Evolutionary conservation across 352 stramenopile genomes (phyloP), one percentile per base, ranked within the genome.

Genomic region (Phytophthora cryptogea): DNA sequence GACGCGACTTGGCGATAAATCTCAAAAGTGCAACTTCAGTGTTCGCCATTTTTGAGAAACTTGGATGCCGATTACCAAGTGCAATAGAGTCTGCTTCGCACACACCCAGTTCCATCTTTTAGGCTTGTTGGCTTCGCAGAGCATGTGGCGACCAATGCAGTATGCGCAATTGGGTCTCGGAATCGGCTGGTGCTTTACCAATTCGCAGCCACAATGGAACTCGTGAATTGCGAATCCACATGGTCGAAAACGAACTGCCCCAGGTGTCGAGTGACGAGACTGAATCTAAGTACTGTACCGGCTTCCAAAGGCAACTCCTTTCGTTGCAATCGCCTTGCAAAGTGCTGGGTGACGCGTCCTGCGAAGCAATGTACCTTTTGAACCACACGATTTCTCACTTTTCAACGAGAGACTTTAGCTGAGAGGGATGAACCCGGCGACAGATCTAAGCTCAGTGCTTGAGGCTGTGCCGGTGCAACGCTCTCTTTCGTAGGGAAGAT

Each of bases 391-490:
- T 43, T 59, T 36, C 52, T 44, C 14, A 13, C 32, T 11, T 14
- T 39, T 37, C 32, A 13, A n/a, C n/a, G n/a, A n/a, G n/a, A n/a
- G 32, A 37, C 32, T n/a, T n/a, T n/a, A n/a, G 32, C 32, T 13
- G n/a, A 23, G 43, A n/a, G 31, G 43, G 28, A 54, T 65, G 48
- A 65, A 46, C 23, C 8, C 7, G 13, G 13, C 42, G 33, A n/a
- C 48, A 65, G 40, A 60, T 65, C 49, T 32, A 13, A 43, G 40
- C 49, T 48, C 47, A 13, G 13, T 54, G 57, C 48, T 41, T 35
- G 41, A 44, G 20, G 57, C 57, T 54, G 57, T 65, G 49, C 33
- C 32, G 57, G 49, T 65, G 57, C 57, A 63, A 39, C 32, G 13
- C 33, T 47, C 57, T 44, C 44, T 48, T 9, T 35, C 40, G 26